Evolutionary conservation across 495 filamentous ascomycete species (phyloP).

Genomic region (Xylaria cubensis): DNA sequence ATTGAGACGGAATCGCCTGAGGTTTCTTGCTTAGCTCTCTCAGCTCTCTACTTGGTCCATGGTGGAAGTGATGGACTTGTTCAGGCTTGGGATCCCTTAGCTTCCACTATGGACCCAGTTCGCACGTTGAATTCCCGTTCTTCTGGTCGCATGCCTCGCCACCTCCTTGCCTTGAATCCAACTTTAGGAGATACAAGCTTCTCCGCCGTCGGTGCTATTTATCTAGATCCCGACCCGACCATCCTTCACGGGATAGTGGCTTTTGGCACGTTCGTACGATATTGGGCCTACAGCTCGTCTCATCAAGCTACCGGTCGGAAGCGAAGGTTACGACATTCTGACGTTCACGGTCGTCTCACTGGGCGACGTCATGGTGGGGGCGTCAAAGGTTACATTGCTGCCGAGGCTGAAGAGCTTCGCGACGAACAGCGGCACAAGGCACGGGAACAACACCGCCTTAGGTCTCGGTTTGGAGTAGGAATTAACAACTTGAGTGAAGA

Average conservation of each 20-base stretch:
- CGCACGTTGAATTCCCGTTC: slow-evolving; percentile 90
- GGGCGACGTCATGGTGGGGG: slow-evolving; percentile 48
- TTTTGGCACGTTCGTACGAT: slow-evolving; percentile 83
- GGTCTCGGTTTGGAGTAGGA: slow-evolving; percentile 81
- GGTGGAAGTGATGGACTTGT: slow-evolving; percentile 95
- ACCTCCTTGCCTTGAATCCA: slow-evolving; percentile 48
- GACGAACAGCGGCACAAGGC: slow-evolving; percentile 66
- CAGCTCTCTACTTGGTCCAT: slow-evolving; percentile 87
- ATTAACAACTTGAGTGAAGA: slow-evolving; percentile 83
- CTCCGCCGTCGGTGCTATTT: slow-evolving; percentile 82
- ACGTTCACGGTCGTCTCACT: slow-evolving; percentile 49
- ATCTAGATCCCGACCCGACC: slow-evolving; percentile 87
- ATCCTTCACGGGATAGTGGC: slow-evolving; percentile 90
- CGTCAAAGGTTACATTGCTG: slow-evolving; percentile 75
- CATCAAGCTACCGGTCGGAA: slow-evolving; percentile 51
- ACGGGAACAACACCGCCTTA: slow-evolving; percentile 70
- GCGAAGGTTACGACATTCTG: slow-evolving; percentile 52
- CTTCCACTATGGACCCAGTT: slow-evolving; percentile 78
- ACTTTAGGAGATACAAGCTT: slow-evolving; percentile 65
- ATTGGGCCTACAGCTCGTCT: slow-evolving; percentile 89
- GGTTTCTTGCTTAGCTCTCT: slow-evolving; percentile 83
- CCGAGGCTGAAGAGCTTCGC: slow-evolving; percentile 79
- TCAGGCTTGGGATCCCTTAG: slow-evolving; percentile 94
- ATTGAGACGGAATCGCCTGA: slow-evolving; percentile 93
- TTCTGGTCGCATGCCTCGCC: slow-evolving; percentile 70